These are phyloP conservation scores for Lecanicillium sp. DNA, from an alignment of 2,329 filamentous ascomycete species.

Conservation along the genomic window DNA sequence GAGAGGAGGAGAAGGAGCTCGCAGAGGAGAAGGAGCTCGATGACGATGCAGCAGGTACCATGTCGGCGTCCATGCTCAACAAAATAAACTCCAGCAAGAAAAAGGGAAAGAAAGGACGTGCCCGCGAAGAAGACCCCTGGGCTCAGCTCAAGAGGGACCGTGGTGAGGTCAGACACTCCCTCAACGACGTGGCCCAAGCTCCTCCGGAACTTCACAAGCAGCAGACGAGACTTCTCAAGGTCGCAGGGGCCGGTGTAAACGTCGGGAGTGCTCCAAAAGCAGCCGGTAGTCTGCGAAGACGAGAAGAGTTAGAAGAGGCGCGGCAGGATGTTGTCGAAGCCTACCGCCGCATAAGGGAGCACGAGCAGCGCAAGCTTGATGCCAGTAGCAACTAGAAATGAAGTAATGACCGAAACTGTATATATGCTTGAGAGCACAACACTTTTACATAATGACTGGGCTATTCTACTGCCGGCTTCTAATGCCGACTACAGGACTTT, in stretches of 20 bases:
- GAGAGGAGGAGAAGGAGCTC: slow-evolving; percentile 56
- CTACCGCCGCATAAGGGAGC: slow-evolving; percentile 29
- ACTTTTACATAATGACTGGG: no score
- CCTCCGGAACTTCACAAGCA: slow-evolving; percentile 62
- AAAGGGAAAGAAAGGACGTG: slow-evolving; percentile 33
- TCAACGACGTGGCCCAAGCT: slow-evolving; percentile 59
- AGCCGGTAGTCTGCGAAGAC: slow-evolving; percentile 28
- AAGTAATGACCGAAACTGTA: neutral
- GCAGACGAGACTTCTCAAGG: slow-evolving; percentile 22
- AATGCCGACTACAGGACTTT: no score
- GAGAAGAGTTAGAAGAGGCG: slow-evolving; percentile 28
- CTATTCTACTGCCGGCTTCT: no score
- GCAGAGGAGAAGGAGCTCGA: slow-evolving; percentile 56
- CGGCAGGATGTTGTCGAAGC: slow-evolving; percentile 28
- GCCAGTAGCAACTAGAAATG: neutral
- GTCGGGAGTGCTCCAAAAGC: slow-evolving; percentile 29
- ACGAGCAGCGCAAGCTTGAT: slow-evolving; percentile 26
- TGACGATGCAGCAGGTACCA: slow-evolving; percentile 42
- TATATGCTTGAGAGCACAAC: no score
- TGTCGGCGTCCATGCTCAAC: slow-evolving; percentile 37
- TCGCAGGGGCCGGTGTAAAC: slow-evolving; percentile 23
- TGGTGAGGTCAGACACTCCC: slow-evolving; percentile 35
- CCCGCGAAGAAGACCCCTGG: slow-evolving; percentile 68
- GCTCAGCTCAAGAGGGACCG: slow-evolving; percentile 60
- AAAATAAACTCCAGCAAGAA: slow-evolving; percentile 26